These are phyloP conservation scores for Tricholoma flavovirens DNA, from an alignment of 768 basidiomycete species.

Conservation along the genomic window DNA sequence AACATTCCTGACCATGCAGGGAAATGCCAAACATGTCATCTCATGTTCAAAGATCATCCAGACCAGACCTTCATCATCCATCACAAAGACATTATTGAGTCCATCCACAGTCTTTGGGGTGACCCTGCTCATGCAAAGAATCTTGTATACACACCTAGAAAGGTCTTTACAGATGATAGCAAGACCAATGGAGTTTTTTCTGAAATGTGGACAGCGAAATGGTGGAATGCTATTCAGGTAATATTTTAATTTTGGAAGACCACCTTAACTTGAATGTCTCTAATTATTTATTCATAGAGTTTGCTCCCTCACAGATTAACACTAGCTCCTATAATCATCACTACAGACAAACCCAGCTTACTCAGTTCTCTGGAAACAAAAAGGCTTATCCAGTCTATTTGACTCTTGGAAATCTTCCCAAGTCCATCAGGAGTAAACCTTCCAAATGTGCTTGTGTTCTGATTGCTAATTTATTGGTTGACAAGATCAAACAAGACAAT, in stretches of 20 bases:
- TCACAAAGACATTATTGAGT: slow-evolving; percentile 27
- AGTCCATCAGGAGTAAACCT: slow-evolving; percentile 22
- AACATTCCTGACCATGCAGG: slow-evolving; percentile 14
- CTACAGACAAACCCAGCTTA: slow-evolving; percentile 43
- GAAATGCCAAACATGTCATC: slow-evolving; percentile 5
- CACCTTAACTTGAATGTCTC: no score
- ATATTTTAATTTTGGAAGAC: no score
- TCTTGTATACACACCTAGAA: slow-evolving; percentile 30
- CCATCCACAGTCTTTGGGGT: slow-evolving; percentile 28
- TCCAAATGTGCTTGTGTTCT: background rate
- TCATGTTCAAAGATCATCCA: slow-evolving; percentile 17
- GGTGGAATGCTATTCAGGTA: no score
- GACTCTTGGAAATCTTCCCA: slow-evolving; percentile 42
- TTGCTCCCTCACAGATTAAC: slow-evolving; percentile 21
- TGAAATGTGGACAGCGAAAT: slow-evolving; percentile 43
- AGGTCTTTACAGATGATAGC: slow-evolving; percentile 28
- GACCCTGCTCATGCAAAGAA: slow-evolving; percentile 26
- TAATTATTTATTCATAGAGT: no score
- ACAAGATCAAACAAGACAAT: slow-evolving; percentile 11
- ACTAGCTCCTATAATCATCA: slow-evolving; percentile 39
- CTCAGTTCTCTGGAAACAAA: slow-evolving; percentile 32
- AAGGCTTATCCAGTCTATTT: slow-evolving; percentile 43
- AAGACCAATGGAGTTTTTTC: slow-evolving; percentile 21
- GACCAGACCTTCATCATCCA: slow-evolving; percentile 15
- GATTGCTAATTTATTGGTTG: background rate